Percentiles rank a stretch among this genome's conserved stretches.
phyloP scores from a whole-genome alignment of 2,329 filamentous ascomycete genomes.

The Herpomyces periplanetae region DNA sequence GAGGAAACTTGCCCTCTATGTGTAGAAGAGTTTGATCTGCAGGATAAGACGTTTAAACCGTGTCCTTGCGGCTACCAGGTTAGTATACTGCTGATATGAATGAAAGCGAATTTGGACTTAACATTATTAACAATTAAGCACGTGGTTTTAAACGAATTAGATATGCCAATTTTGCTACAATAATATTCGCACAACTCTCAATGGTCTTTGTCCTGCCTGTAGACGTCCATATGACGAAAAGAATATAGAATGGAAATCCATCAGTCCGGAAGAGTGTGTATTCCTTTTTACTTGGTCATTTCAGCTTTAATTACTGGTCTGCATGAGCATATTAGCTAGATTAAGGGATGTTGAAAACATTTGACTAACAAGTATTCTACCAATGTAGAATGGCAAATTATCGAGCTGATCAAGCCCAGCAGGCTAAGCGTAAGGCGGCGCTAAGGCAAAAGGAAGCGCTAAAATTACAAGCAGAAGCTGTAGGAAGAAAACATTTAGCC shows the following conservation, averaged over 20 bases:
- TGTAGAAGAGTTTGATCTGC: slow-evolving; percentile 93
- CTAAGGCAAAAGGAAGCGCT: slow-evolving; percentile 72
- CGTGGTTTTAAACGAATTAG: slow-evolving; percentile 10
- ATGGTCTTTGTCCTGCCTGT: slow-evolving; percentile 86
- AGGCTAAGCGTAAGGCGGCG: slow-evolving; percentile 70
- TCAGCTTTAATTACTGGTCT: slow-evolving; percentile 1
- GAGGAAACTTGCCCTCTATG: slow-evolving; percentile 40
- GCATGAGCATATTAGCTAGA: slow-evolving; percentile 4
- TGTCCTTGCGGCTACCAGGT: slow-evolving; percentile 97
- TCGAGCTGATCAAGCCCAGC: slow-evolving; percentile 29
- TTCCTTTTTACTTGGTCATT: slow-evolving; percentile 3
- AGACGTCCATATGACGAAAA: slow-evolving; percentile 81
- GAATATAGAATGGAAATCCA: slow-evolving; percentile 82
- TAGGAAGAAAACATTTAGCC: slow-evolving; percentile 77
- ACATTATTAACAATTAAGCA: not conserved
- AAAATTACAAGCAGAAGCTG: slow-evolving; percentile 76
- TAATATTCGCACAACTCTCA: slow-evolving; percentile 94
- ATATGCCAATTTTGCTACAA: slow-evolving; percentile 99
- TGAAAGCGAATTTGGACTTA: not conserved
- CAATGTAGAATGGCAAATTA: slow-evolving; percentile 23
- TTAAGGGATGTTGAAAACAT: slow-evolving; percentile 6
- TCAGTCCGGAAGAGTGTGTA: slow-evolving; percentile 67
- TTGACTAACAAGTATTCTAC: too few species aligned
- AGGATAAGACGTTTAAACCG: slow-evolving; percentile 78
- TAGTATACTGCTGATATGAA: slow-evolving; percentile 7